These are phyloP conservation scores for Suillus cothurnatus DNA, from an alignment of 768 basidiomycete species.

Conservation along the genomic window DNA sequence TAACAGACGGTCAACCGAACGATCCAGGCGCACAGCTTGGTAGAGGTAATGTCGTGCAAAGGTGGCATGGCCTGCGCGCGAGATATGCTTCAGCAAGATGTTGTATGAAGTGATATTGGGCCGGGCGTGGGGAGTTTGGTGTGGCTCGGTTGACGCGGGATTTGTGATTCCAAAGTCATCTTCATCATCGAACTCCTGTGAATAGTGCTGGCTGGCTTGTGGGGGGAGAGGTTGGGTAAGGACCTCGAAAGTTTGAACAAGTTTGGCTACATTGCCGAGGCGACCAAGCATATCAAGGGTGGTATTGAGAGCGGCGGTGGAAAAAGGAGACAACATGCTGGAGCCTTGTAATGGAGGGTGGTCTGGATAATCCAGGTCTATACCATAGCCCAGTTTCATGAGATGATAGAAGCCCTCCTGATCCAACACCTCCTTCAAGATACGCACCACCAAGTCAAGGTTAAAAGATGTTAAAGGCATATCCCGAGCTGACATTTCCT, in stretches of 20 bases:
- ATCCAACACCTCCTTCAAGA: conserved; percentile 66
- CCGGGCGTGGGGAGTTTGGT: conserved; percentile 43
- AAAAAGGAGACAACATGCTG: conserved; percentile 47
- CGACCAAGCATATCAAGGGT: conserved; percentile 71
- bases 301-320: conserved; percentile 70
- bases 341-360: conserved; percentile 43
- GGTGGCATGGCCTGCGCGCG: conserved; percentile 45
- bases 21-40: conserved; percentile 52
- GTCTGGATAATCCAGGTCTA: conserved; percentile 79
- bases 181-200: conserved; percentile 67
- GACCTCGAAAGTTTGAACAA: conserved; percentile 78
- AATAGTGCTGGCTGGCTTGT: conserved; percentile 44
- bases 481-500: conserved; percentile 53
- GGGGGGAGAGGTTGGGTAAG: conserved; percentile 71
- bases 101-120: conserved; percentile 73
- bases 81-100: conserved; percentile 61
- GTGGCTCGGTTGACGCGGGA: conserved; percentile 36
- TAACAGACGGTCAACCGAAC: conserved; percentile 32
- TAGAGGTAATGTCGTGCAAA: conserved; percentile 70
- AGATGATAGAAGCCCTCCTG: conserved; percentile 56
- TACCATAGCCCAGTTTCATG: conserved; percentile 70
- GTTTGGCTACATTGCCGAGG: conserved; percentile 57
- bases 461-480: conserved; percentile 59
- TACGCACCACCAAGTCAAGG: conserved; percentile 67
- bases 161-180: conserved; percentile 53